Evolutionary conservation across 306 rosid genomes (phyloP).

Genomic region (Pachyrhizus erosus): DNA sequence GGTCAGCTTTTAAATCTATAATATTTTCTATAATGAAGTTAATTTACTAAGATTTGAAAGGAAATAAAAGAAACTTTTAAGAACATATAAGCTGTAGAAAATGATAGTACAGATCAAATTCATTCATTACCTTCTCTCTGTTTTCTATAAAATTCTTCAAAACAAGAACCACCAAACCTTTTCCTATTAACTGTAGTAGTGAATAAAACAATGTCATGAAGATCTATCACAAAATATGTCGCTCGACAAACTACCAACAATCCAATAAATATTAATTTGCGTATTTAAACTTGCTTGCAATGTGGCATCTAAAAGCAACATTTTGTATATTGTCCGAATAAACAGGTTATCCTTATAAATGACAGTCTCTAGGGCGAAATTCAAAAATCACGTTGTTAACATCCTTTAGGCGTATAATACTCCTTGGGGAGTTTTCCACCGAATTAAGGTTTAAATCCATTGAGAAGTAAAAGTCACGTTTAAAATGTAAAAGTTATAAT

Average conservation of each 20-base stretch:
- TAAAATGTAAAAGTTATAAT: neutral
- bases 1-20: neutral
- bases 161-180: neutral
- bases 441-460: neutral
- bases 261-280: neutral
- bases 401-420: slow-evolving; percentile 4
- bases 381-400: slow-evolving; percentile 21
- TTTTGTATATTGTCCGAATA: neutral
- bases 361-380: neutral
- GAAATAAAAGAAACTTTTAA: neutral
- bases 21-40: neutral
- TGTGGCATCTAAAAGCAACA: slow-evolving; percentile 12
- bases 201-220: neutral
- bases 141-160: neutral
- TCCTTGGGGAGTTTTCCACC: slow-evolving; percentile 8
- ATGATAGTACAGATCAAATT: neutral
- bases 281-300: slow-evolving; percentile 6
- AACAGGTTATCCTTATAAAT: neutral
- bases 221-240: neutral
- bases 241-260: neutral
- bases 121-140: neutral
- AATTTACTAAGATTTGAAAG: neutral
- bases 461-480: neutral
- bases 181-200: neutral
- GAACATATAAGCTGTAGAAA: neutral